A percentile compares a stretch with the other conserved stretches of the same genome.
These are phyloP conservation scores for Carpinus viminea DNA, from an alignment of 306 rosid species.

Conservation along the genomic window DNA sequence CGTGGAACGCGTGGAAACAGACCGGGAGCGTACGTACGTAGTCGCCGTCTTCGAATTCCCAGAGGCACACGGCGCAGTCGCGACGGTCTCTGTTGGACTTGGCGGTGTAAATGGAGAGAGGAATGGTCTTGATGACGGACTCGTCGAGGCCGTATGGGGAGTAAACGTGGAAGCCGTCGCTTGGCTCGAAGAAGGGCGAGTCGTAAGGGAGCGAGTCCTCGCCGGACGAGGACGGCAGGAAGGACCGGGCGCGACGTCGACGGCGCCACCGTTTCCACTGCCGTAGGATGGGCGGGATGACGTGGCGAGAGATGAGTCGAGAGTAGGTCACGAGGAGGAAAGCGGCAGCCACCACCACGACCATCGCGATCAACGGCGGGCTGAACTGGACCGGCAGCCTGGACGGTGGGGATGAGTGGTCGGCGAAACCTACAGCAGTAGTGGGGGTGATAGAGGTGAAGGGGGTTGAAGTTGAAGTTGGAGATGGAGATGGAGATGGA, in stretches of 20 bases:
- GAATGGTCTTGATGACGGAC: conserved; percentile 87
- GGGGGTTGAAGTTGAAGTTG: conserved; percentile 16
- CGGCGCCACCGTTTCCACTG: conserved; percentile 47
- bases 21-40: conserved; percentile 78
- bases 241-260: conserved; percentile 36
- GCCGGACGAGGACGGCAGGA: conserved; percentile 61
- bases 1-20: conserved; percentile 85
- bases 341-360: conserved; percentile 81
- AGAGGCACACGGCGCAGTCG: conserved; percentile 86
- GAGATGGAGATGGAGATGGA: neutral
- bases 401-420: conserved; percentile 40
- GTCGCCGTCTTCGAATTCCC: conserved; percentile 80
- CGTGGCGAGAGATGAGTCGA: conserved; percentile 84
- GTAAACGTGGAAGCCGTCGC: conserved; percentile 46
- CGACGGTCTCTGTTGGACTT: conserved; percentile 39
- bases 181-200: conserved; percentile 59
- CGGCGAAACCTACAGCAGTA: neutral
- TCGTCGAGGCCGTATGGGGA: conserved; percentile 92
- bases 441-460: neutral
- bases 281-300: conserved; percentile 51
- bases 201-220: conserved; percentile 80
- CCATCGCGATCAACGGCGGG: conserved; percentile 90
- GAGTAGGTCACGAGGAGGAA: conserved; percentile 79
- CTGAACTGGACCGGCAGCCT: conserved; percentile 72
- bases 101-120: conserved; percentile 61